Base-by-base conservation (phyloP, 306 rosid species). In the Betula pendula region DNA sequence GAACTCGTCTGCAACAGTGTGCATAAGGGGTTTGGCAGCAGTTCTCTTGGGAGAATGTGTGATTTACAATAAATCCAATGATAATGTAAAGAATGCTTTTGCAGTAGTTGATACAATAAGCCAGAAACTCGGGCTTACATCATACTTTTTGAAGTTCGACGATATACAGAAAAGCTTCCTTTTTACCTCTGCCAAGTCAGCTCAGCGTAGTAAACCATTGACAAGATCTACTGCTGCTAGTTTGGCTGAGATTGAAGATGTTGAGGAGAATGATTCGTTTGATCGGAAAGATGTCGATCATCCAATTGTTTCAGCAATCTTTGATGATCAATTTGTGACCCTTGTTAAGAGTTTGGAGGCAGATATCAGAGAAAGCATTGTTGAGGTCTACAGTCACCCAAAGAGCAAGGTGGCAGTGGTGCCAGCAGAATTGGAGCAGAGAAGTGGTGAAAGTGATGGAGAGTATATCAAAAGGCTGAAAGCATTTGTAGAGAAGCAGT, bases 1-100 rank as follows among this genome's bases (percentile, higher is more conserved):
- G 40, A 88, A 89, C 88, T 84, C 84, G 43, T 87, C 97, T 22
- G 90, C 85, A 51, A 88, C 97, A 45, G 97, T 85, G 78, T 88
- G 85, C 70, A 66, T 82, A 74, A 85, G 88, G 87, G 99, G 99
- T 71, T 87, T 95, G 51, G 90, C 96, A 0, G 97, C 96, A 44
- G 87, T 89, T 81, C 77, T 95, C 79, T 84, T 95, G 83, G 99
- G 99, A 74, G 99, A 92, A 80, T 95, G 99, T 81, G 92, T 92
- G 44, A 88, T 92, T 84, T 95, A 84, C 84, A 95, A 92, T 80
- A 90, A 88, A 71, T 89, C 93, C 77, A 60, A 71, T 51, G 97
- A 90, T 58, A 81, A 70, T 25, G 94, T 90, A 78, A 89, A 81
- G 77, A 93, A 90, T 80, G 93, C 97, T 76, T 92, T 85, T 79